Evolutionary conservation across 2,329 filamentous ascomycete species (phyloP), one percentile per base, ranked within the genome.

Genomic region (Pyrenochaeta sp.): DNA sequence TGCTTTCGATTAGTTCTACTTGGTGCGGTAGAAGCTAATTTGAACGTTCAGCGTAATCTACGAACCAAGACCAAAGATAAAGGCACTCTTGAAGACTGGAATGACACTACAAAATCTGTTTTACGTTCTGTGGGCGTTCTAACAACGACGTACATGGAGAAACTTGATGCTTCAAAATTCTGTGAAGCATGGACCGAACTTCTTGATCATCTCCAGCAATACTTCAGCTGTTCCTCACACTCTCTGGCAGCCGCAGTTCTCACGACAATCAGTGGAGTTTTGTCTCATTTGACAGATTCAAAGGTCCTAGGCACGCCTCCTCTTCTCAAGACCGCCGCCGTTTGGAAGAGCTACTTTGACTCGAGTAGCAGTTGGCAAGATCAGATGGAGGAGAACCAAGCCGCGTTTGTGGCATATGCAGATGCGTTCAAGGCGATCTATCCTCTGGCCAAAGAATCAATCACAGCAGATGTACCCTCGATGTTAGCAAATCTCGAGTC

Each of bases 401-500:
- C 86, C 43, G 91, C 89, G 8, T 81, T 93, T n/a, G 75, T 89
- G 20, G 88, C 91, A n/a, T 96, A 96, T 72, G 82, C 94, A 1
- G 81, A 85, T 15, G 81, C 88, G 1, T 81, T 94, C 27, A 78
- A 84, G 42, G 86, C 94, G 57, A 79, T 97, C 1, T 96, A 96
- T 62, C 81, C 84, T 1, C 80, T 96, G 4, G 83, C 90, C 34
- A 80, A 86, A 44, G 72, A 77, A 6, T 80, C 83, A 11, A 74
- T 96, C 14, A 80, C 81, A 7, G 74, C 82, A 0, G 51, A 84
- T 3, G 80, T 91, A 7, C 75, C 79, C 27, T 80, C 78, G n/a
- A 87, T 95, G 69, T 78, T 96, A 1, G 75, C 75, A 3, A 82
- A 96, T 32, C 75, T 96, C 21, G 81, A 85, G 26, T 77, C 85